A percentile compares a stretch with the other conserved stretches of the same genome.
These are phyloP conservation scores for Nigrospora osmanthi DNA, from an alignment of 2,329 filamentous ascomycete genomes.

Conservation along the genomic window DNA sequence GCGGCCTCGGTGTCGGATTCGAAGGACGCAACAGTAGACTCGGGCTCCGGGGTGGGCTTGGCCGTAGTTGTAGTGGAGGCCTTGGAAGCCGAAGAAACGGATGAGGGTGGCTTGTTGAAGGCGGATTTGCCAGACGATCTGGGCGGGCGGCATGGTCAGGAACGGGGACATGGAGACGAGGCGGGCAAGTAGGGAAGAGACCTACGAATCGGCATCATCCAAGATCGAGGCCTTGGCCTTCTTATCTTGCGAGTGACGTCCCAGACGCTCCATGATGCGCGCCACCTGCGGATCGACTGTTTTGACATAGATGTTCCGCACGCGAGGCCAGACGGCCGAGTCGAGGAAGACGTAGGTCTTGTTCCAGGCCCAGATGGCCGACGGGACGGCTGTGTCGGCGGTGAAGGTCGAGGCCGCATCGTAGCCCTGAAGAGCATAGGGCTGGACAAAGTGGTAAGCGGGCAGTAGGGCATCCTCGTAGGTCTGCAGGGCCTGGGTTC, in stretches of 20 bases:
- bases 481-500: constrained; percentile 55
- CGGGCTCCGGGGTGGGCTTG: constrained; percentile 12
- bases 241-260: constrained; percentile 56
- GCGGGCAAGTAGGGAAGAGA: constrained; percentile 7
- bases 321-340: constrained; percentile 70
- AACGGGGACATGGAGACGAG: background rate
- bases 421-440: constrained; percentile 67
- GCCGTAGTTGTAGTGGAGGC: constrained; percentile 12
- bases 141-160: background rate
- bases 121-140: constrained; percentile 21
- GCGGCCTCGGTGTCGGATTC: constrained; percentile 12
- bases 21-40: constrained; percentile 9
- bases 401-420: constrained; percentile 58
- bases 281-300: constrained; percentile 94
- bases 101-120: constrained; percentile 26
- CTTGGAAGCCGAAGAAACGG: constrained; percentile 14
- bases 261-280: constrained; percentile 84
- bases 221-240: constrained; percentile 22
- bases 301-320: constrained; percentile 75
- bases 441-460: constrained; percentile 64
- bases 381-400: constrained; percentile 63
- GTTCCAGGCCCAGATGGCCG: constrained; percentile 62
- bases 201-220: constrained; percentile 25
- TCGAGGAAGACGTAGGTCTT: constrained; percentile 65
- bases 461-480: constrained; percentile 71